Evolutionary conservation across 2,329 filamentous ascomycete genomes (phyloP), one percentile per base, ranked within the genome.

Genomic region (Colletotrichum sp.): DNA sequence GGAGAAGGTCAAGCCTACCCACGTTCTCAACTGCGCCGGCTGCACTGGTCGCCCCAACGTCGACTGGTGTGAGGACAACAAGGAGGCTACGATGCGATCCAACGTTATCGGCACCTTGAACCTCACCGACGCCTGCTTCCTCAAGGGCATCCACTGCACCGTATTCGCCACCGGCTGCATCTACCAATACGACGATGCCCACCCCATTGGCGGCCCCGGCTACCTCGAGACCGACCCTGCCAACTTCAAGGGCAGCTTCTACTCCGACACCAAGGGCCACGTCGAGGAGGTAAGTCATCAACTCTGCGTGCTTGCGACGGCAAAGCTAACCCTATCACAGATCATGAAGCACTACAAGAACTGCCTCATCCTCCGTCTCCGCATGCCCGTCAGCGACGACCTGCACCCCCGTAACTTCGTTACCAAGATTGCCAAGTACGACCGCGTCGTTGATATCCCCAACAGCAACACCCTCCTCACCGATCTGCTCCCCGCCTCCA

Each of bases 1-100:
- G 30, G 88, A 91, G 65, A 86, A 85, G 67, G 84, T 92, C 82
- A 90, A 90, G 83, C 93, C 92, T 26, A 93, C 92, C 5, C 92
- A 93, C 80, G 92, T 94, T 72, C 84, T 94, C 67, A 93, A 93
- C 83, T 91, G 89, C 76, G 92, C 92, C 64, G 92, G 92, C 76
- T 91, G 89, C 81, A 94, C 92, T 5, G 92, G 93, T 66, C 88
- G 91, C 28, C 92, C 92, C 77, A 94, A 94, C 78, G 92, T 93
- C 82, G 92, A 94, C 84, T 93, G 92, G 92, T 94, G 92, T 80
- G 93, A 94, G 85, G 91, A 93, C 81, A 90, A 94, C 86, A 93
- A 91, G 84, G 90, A 92, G 83, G 90, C 90, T 71, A 94, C 92
- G 8, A 90, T 94, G 81, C 89, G 92, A 75, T 93, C 90, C 82